These are phyloP conservation scores for Exutisphaerella laricina DNA, from an alignment of 2,329 filamentous ascomycete species.

Conservation along the genomic window DNA sequence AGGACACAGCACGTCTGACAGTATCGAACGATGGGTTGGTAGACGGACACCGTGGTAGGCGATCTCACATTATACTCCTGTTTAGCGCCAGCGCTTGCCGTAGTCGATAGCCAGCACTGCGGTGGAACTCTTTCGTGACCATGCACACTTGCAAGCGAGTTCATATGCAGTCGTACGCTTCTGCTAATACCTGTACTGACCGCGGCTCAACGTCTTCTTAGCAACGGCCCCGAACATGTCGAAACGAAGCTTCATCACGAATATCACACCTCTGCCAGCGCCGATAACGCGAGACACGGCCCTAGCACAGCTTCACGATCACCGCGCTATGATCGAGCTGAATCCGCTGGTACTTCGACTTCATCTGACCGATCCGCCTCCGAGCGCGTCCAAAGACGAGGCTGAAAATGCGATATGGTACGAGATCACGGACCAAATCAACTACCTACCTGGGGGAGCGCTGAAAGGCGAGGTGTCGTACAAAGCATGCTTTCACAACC, in stretches of 20 bases:
- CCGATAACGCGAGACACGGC: conserved; percentile 64
- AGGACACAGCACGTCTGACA: no score
- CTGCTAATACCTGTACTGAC: no score
- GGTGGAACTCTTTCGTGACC: no score
- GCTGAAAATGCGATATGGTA: conserved; percentile 66
- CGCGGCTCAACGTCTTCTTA: no score
- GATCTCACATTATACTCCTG: no score
- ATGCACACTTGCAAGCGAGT: no score
- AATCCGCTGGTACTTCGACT: conserved; percentile 76
- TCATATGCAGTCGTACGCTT: no score
- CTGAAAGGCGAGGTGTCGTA: conserved; percentile 66
- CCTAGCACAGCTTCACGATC: conserved; percentile 68
- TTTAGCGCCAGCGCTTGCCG: no score
- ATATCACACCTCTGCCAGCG: conserved; percentile 68
- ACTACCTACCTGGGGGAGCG: conserved; percentile 61
- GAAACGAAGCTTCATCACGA: conserved; percentile 67
- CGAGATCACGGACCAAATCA: conserved; percentile 68
- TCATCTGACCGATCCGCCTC: conserved; percentile 61
- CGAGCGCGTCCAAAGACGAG: conserved; percentile 64
- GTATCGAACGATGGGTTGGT: no score
- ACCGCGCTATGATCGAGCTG: conserved; percentile 78
- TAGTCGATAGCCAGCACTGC: no score
- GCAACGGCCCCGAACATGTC: no score
- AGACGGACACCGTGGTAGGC: no score
- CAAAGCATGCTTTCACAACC: conserved; percentile 73